Conservation (phyloP, 164 flowering plant genomes). For the Akebia trifoliata region DNA sequence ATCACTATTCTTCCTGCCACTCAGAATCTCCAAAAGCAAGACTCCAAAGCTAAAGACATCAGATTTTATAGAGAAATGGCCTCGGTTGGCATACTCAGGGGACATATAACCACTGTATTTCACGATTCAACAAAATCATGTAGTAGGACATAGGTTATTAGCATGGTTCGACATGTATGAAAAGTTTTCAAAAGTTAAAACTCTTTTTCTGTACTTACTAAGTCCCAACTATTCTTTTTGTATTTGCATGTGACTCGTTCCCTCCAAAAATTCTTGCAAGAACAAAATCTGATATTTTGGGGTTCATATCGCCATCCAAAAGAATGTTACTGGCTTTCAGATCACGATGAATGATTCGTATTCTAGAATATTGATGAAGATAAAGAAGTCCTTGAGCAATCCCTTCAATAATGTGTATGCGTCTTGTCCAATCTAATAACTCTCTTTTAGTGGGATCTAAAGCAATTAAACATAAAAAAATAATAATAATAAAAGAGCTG, state of each 20-base stretch:
- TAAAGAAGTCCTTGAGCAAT: conserved; percentile 11
- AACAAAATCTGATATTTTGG: conserved; percentile 10
- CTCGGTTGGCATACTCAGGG: conserved; percentile 8
- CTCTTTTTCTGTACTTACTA: background rate
- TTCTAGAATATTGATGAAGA: conserved; percentile 13
- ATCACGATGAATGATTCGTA: conserved; percentile 15
- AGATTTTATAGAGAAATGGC: conserved; percentile 13
- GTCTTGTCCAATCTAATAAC: background rate
- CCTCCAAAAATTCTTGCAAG: conserved; percentile 10
- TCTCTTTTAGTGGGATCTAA: background rate
- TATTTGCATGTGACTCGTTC: conserved; percentile 8
- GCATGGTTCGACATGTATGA: no score
- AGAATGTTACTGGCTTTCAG: conserved; percentile 16
- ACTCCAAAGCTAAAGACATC: conserved; percentile 9
- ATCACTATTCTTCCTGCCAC: conserved; percentile 8
- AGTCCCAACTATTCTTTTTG: conserved; percentile 8
- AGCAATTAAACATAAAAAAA: no score
- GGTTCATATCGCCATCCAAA: conserved; percentile 4
- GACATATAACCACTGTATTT: conserved; percentile 9
- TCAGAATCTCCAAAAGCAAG: background rate
- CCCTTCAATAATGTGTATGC: conserved; percentile 5
- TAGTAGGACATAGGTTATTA: no score
- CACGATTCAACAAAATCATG: background rate
- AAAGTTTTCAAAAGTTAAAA: background rate
- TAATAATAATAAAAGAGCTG: no score